Evolutionary conservation across 495 filamentous ascomycete genomes (phyloP).

Genomic region (Pyrenopolyporus hunteri): DNA sequence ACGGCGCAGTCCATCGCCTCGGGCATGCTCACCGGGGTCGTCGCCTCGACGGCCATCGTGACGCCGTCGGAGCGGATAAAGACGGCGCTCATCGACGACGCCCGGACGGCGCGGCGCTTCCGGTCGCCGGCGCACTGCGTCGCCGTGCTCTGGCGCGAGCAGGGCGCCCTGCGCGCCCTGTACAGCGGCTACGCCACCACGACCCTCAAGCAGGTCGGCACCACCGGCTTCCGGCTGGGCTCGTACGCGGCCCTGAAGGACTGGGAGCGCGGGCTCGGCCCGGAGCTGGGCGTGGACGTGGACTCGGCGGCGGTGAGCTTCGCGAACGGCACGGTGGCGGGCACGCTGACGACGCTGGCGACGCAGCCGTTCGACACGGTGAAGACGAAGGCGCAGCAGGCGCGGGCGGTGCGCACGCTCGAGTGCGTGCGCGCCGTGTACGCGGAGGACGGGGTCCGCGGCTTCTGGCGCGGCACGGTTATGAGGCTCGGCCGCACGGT

Average conservation of each 20-base stretch:
- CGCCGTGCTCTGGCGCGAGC: constrained; percentile 51
- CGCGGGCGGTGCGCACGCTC: constrained; percentile 55
- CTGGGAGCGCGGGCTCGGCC: constrained; percentile 48
- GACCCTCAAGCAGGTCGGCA: constrained; percentile 70
- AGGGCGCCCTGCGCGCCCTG: constrained; percentile 58
- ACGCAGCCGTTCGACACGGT: constrained; percentile 74
- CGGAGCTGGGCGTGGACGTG: constrained; percentile 50
- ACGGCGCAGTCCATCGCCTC: constrained; percentile 62
- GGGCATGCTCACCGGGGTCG: constrained; percentile 66
- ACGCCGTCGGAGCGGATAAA: constrained; percentile 73
- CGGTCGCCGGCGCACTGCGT: constrained; percentile 58
- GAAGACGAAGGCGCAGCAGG: constrained; percentile 68
- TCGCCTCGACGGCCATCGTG: constrained; percentile 64
- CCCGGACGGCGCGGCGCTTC: constrained; percentile 58
- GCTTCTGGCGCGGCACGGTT: constrained; percentile 70
- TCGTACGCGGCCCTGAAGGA: constrained; percentile 73
- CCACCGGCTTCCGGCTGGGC: constrained; percentile 69
- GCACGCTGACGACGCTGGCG: constrained; percentile 63
- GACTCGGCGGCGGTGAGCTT: constrained; percentile 51
- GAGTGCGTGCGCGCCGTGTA: constrained; percentile 60
- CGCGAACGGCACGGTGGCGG: constrained; percentile 64
- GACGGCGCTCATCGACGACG: constrained; percentile 73
- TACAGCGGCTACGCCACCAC: constrained; percentile 67
- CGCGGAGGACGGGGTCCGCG: constrained; percentile 61
- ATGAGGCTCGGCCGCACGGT: constrained; percentile 70